These are phyloP conservation scores for Umbilicus rupestris DNA, from an alignment of 164 flowering plant genomes.

Conservation along the genomic window DNA sequence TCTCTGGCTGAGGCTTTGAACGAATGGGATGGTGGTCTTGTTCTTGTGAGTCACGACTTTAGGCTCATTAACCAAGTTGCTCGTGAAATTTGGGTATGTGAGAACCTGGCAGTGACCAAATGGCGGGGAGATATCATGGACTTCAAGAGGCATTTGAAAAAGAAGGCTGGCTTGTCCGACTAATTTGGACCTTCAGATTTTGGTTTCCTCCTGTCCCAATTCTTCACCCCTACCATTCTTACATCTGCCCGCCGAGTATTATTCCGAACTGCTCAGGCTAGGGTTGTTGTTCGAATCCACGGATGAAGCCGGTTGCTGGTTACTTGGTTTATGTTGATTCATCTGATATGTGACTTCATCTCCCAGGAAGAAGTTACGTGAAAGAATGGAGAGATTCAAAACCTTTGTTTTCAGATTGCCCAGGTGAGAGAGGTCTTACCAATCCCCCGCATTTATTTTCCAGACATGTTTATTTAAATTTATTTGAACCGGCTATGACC, in stretches of 20 bases:
- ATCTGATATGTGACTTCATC: neutral
- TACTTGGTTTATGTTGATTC: neutral
- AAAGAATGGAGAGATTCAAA: neutral
- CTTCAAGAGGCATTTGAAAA: conserved; percentile 66
- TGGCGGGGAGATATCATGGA: conserved; percentile 92
- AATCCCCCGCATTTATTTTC: neutral
- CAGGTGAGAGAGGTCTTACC: neutral
- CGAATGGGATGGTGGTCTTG: conserved; percentile 94
- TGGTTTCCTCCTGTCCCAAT: neutral
- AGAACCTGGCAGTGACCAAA: conserved; percentile 57
- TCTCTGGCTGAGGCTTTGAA: conserved; percentile 83
- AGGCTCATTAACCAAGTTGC: conserved; percentile 95
- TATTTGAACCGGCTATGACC: neutral
- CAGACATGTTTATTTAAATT: neutral
- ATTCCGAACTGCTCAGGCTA: neutral
- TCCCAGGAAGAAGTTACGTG: neutral
- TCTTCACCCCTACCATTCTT: neutral
- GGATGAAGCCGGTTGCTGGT: neutral
- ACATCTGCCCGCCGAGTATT: too few relatives aligned
- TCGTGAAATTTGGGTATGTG: conserved; percentile 90
- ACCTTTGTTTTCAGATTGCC: neutral
- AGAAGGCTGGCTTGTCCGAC: conserved; percentile 54
- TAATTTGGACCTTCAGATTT: conserved; percentile 12
- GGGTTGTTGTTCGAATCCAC: neutral
- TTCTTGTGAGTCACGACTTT: conserved; percentile 89